Evolutionary conservation across 73 alveolate species (phyloP), one percentile per base, ranked within the genome.

Genomic region (Symbiodinium natans): DNA sequence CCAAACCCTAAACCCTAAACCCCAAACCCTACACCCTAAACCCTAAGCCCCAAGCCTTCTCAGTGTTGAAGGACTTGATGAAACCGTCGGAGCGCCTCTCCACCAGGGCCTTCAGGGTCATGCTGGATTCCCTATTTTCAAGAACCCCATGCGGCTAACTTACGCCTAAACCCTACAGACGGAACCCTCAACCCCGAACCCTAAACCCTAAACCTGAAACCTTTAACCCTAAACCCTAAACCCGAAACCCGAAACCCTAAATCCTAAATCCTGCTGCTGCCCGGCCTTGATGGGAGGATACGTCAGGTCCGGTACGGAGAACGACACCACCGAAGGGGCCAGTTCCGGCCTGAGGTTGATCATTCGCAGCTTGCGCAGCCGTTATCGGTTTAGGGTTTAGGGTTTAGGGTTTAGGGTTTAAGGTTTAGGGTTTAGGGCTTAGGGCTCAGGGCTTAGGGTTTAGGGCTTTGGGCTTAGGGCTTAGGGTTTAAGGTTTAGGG

Each of bases 311-410:
- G 97, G 97, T 40, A 90, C 97, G 39, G 97, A 68, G 83, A 90
- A 90, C 41, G 97, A 68, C 52, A 90, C 97, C 88, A 90, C 97
- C 2, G 97, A 90, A 23, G 97, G 97, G 40, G 97, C 97, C 48
- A 90, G 77, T 52, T 68, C 97, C 39, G 97, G 97, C 97, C 97
- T 90, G 54, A 5, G 74, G 59, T 46, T 46, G 6, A n/a, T n/a
- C n/a, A n/a, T n/a, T n/a, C n/a, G n/a, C n/a, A n/a, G n/a, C n/a
- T n/a, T n/a, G n/a, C n/a, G n/a, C n/a, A n/a, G n/a, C n/a, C n/a
- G n/a, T n/a, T n/a, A n/a, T n/a, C 6, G 59, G 59, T 46, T 46
- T 46, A 46, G 59, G 59, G 13, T 46, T 46, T 46, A 46, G 59
- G 59, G 13, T 46, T 9, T 46, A 13, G 59, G 59, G n/a, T 46